These are phyloP conservation scores for Phytophthora meadii DNA, from an alignment of 352 stramenopile genomes.

Conservation along the genomic window DNA sequence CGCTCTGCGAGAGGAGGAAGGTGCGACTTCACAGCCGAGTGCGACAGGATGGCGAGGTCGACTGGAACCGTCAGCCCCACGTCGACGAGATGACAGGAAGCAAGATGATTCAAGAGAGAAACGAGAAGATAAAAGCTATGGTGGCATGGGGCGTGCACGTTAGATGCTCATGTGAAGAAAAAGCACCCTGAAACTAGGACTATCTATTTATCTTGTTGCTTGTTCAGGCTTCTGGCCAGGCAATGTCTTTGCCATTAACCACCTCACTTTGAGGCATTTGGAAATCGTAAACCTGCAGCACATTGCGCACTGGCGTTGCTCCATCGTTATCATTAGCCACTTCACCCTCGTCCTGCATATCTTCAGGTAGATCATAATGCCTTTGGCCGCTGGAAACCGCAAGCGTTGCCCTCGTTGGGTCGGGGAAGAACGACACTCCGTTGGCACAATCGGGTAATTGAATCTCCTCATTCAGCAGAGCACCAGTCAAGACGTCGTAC, in stretches of 20 bases:
- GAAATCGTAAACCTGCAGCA: constrained; percentile 61
- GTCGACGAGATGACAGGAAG: constrained; percentile 19
- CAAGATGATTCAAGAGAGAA: constrained; percentile 13
- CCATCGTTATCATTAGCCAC: constrained; percentile 6
- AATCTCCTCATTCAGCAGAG: constrained; percentile 55
- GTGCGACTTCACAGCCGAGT: constrained; percentile 35
- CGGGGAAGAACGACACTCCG: constrained; percentile 80
- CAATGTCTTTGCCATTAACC: neutral
- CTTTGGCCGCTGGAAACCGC: constrained; percentile 72
- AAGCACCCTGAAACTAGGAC: neutral
- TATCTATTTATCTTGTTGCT: constrained; percentile 6
- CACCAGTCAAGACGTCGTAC: constrained; percentile 64
- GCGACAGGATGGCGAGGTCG: constrained; percentile 71
- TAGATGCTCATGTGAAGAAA: constrained; percentile 26
- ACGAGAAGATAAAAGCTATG: constrained; percentile 53
- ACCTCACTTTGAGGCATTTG: constrained; percentile 18
- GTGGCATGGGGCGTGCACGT: constrained; percentile 62
- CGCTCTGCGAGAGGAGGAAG: constrained; percentile 13
- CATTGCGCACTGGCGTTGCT: constrained; percentile 25
- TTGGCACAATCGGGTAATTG: constrained; percentile 67
- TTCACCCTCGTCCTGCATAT: constrained; percentile 60
- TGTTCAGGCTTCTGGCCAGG: neutral
- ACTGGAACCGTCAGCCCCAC: constrained; percentile 51
- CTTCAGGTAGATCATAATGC: constrained; percentile 66
- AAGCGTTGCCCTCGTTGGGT: constrained; percentile 45